Evolutionary conservation across 1,284 basidiomycete genomes (phyloP).

Genomic region (Ceratobasidium theobromae): DNA sequence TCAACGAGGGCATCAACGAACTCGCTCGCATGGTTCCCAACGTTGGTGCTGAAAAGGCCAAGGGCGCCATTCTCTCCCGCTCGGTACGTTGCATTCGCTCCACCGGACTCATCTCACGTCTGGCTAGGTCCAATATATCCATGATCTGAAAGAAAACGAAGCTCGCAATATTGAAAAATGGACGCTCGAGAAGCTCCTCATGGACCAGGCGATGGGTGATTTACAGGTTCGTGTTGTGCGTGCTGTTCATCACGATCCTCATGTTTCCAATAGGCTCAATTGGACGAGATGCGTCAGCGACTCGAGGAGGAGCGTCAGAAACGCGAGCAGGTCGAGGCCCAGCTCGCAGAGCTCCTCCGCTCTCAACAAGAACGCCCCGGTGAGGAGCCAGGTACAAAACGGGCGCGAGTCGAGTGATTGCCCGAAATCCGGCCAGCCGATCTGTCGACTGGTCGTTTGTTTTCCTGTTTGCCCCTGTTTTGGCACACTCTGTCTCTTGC

Average conservation of each 20-base stretch:
- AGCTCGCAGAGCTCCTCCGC: conserved; percentile 18
- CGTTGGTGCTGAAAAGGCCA: conserved; percentile 79
- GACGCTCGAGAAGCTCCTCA: conserved; percentile 90
- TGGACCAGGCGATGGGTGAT: conserved; percentile 87
- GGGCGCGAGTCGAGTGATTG: conserved; percentile 13
- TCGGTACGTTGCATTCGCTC: conserved; percentile 49
- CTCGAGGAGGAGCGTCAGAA: conserved; percentile 67
- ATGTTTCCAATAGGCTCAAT: conserved; percentile 47
- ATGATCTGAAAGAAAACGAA: conserved; percentile 87
- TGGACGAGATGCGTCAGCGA: conserved; percentile 70
- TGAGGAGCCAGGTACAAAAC: conserved; percentile 20
- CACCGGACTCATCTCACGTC: neutral
- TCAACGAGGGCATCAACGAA: conserved; percentile 94
- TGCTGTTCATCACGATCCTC: neutral
- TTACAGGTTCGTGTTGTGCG: conserved; percentile 51
- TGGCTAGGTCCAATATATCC: conserved; percentile 69
- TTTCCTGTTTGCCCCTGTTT: neutral
- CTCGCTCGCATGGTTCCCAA: conserved; percentile 87
- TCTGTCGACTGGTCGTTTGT: neutral
- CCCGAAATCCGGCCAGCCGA: no score
- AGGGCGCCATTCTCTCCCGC: conserved; percentile 81
- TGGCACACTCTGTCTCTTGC: neutral
- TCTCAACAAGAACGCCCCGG: conserved; percentile 12
- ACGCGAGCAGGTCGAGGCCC: conserved; percentile 25
- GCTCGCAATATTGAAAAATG: conserved; percentile 89